Base-by-base conservation (phyloP, 495 filamentous ascomycete species). In the Trichoderma gamsii region DNA sequence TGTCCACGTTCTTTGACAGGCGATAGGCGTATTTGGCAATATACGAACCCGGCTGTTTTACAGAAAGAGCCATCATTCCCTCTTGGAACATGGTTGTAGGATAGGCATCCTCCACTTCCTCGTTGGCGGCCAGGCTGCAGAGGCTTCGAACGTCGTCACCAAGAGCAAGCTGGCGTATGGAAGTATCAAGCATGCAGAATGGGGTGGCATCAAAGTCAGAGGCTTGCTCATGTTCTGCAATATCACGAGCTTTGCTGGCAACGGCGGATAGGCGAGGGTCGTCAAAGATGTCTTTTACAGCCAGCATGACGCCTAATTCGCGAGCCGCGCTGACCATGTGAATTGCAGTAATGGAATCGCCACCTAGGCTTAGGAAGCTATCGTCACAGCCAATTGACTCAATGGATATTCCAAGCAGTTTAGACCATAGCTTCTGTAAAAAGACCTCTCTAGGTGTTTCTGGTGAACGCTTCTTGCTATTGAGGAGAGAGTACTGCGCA, bases 51-150 rank as follows among this genome's bases (percentile, higher is more conserved):
- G 72, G 69, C 35, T 65, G 35, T 35, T 65, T 65, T 13, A 43
- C 64, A 16, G 64, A 65, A 2, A 65, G 64, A 23, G 64, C 64
- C 32, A 65, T 41, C 3, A 65, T 11, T 6, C 85, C 86, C 66
- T 86, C 86, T 72, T 89, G 87, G 0, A 88, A 76, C 15, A 85
- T 77, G n/a, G 81, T 86, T 75, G 84, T 87, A 15, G 85, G 85
- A 69, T 85, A 88, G 0, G 83, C 72, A 73, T 89, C 83, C 41
- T 79, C 75, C 49, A 86, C 73, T 1, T 41, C 64, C 9, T 25
- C 64, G n/a, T 65, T 18, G 4, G 11, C 8, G 25, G 32, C 5
- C 18, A 65, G 16, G 13, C 15, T 35, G 25, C 64, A 65, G 1
- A 65, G 29, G 21, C n/a, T 23, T 61, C 56, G 25, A 3, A 18